phyloP scores from a whole-genome alignment of 2,329 filamentous ascomycete genomes.

The Stemphylium beticola region DNA sequence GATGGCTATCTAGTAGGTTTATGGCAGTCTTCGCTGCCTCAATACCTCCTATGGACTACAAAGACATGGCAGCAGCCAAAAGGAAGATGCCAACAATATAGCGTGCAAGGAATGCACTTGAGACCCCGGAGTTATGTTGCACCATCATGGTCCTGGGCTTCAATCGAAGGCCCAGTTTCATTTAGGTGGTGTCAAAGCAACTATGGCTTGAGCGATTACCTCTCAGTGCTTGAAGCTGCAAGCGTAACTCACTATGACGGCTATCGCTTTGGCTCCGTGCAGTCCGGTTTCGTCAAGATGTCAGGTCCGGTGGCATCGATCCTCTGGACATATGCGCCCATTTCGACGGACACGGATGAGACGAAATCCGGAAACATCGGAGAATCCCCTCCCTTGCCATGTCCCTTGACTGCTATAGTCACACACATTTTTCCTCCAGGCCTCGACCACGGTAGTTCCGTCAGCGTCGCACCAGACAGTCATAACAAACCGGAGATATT shows the following conservation, averaged over 20 bases:
- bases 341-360: too few relatives aligned
- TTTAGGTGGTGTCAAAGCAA: slow-evolving; percentile 6
- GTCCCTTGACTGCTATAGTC: background rate
- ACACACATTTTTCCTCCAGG: background rate
- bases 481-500: background rate
- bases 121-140: slow-evolving; percentile 2
- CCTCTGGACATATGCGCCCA: background rate
- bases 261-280: background rate
- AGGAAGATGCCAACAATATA: too few relatives aligned
- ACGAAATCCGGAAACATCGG: background rate
- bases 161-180: slow-evolving; percentile 8
- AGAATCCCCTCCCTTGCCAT: background rate
- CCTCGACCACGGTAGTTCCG: background rate
- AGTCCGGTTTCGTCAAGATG: background rate
- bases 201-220: slow-evolving; percentile 2
- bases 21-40: slow-evolving; percentile 11
- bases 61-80: background rate
- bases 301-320: background rate
- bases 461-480: background rate
- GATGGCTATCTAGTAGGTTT: slow-evolving; percentile 16
- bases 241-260: background rate
- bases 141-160: slow-evolving; percentile 26
- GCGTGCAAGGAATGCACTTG: too few relatives aligned
- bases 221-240: background rate
- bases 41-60: slow-evolving; percentile 8